Base-by-base conservation (phyloP, 1,284 basidiomycete genomes). In the Cutaneotrichosporon sp. region DNA sequence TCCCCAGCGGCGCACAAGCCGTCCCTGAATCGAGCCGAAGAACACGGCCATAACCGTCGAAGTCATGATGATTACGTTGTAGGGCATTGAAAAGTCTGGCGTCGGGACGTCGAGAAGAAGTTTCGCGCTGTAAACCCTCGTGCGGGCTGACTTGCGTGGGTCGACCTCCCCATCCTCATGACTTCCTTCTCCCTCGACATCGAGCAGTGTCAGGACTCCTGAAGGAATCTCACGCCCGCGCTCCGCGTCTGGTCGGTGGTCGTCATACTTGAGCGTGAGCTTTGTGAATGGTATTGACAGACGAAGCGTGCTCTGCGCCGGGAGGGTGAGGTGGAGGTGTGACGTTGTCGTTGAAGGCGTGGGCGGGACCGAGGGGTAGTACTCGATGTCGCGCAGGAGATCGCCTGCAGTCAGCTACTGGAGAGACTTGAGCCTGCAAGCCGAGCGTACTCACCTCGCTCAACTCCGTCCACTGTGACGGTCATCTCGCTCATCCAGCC, bases 21-120 rank as follows among this genome's bases (percentile, higher is more conserved):
- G 71, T 66, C 97, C 97, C 75, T 97, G 90, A 42, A 94, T 76
- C 61, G 84, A 88, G 35, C 94, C 94, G 72, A 98, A 97, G 58
- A 94, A 86, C 57, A 97, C 82, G 31, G 94, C 92, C 56, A 93
- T 82, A 44, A 96, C 78, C 9, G 90, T 92, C 66, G 85, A 90
- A 52, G 84, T 91, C 79, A 97, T 87, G 66, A 96, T 94, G 73
- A 97, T 97, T 58, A 97, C 93, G 75, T 97, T 99, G 77, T 97
- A 98, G 11, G 94, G 93, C 92, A 98, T 97, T 67, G 88, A 93
- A 74, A 98, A 98, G 76, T 98, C 94, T 0, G 96, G 96, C 8
- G 90, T 93, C 8, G 94, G 88, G 22, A 97, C 80, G 70, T 96
- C 90, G 37, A 96, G 83, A 24, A 98, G 81, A 17, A 91, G 79